Evolutionary conservation across 2,329 filamentous ascomycete genomes (phyloP).

Genomic region (Apiospora hydei): DNA sequence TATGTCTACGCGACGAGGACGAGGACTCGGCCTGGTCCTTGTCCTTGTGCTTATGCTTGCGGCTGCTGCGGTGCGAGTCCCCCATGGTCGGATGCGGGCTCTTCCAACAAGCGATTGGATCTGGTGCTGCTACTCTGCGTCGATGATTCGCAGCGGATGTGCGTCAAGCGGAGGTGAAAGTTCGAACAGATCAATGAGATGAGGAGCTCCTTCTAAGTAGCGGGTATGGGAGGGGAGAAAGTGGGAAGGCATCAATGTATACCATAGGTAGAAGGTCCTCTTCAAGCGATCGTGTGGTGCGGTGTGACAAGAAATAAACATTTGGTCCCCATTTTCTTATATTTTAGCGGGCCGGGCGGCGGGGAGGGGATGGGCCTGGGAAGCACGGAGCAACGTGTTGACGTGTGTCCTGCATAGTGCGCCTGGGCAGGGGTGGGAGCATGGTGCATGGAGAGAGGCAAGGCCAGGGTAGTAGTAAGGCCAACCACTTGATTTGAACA

Average conservation of each 20-base stretch:
- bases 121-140: neutral
- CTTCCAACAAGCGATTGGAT: neutral
- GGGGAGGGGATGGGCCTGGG: constrained; percentile 4
- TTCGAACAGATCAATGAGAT: neutral
- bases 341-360: constrained; percentile 1
- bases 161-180: neutral
- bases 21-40: neutral
- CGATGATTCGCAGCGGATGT: neutral
- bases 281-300: neutral
- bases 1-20: neutral
- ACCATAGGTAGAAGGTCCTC: neutral
- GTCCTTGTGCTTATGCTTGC: neutral
- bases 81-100: neutral
- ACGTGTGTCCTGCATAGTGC: neutral
- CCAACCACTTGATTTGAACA: too few relatives aligned
- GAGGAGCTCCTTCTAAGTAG: neutral
- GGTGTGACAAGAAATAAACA: constrained; percentile 21
- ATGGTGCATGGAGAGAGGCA: neutral
- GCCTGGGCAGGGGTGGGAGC: neutral
- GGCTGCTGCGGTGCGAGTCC: neutral
- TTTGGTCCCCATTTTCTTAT: constrained; percentile 5
- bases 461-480: neutral
- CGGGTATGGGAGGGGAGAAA: constrained; percentile 3
- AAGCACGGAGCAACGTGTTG: constrained; percentile 1
- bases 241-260: neutral